These are phyloP conservation scores for Saccharomyces pastorianus DNA, from an alignment of 1,139 yeast genomes.

Conservation along the genomic window DNA sequence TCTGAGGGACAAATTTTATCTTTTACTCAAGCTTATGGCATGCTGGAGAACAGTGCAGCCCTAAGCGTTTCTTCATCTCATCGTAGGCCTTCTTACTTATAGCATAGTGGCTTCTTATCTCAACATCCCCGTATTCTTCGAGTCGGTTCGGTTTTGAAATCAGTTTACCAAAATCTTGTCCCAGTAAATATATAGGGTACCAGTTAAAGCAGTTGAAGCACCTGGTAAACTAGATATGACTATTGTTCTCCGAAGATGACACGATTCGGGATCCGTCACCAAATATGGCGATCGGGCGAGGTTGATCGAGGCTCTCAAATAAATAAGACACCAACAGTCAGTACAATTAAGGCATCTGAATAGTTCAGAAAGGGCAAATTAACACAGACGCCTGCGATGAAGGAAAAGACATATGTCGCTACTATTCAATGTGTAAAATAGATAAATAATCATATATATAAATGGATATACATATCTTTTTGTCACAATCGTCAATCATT, in stretches of 20 bases:
- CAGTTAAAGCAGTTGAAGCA: too few relatives aligned
- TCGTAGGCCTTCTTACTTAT: constrained; percentile 38
- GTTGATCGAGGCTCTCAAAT: constrained; percentile 52
- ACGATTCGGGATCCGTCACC: constrained; percentile 37
- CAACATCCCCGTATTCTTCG: constrained; percentile 45
- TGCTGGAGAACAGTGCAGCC: too few relatives aligned
- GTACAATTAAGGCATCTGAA: constrained; percentile 39
- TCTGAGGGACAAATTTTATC: not conserved
- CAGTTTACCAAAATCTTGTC: constrained; percentile 55
- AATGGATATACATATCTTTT: too few relatives aligned
- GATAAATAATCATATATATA: too few relatives aligned
- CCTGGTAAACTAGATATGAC: too few relatives aligned
- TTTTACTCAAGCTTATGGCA: too few relatives aligned
- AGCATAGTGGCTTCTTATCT: too few relatives aligned
- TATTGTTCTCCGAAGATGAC: constrained; percentile 34
- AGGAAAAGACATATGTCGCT: too few relatives aligned
- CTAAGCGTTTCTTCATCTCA: constrained; percentile 6
- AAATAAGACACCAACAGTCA: constrained; percentile 51
- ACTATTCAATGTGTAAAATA: too few relatives aligned
- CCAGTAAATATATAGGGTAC: constrained; percentile 47
- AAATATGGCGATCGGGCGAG: constrained; percentile 46
- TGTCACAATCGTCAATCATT: too few relatives aligned
- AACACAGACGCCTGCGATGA: too few relatives aligned
- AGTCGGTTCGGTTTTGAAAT: constrained; percentile 45
- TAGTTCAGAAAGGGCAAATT: constrained; percentile 34